Conservation (phyloP, 192 early-diverging fungal genomes). For the Linnemannia exigua region DNA sequence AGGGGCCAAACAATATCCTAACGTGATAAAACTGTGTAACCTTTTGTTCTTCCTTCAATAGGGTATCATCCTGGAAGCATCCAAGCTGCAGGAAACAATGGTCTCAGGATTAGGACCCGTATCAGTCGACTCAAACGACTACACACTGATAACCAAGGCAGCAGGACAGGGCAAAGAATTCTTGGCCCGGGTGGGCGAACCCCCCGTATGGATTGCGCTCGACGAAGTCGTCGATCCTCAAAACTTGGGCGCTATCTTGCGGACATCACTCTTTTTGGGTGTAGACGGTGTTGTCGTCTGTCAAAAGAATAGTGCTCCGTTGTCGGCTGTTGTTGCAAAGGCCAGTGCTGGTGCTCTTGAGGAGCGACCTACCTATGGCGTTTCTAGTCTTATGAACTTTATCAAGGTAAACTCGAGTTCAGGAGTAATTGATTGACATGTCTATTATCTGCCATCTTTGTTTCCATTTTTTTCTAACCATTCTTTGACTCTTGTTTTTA, state of each 20-base stretch:
- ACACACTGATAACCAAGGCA: slow-evolving; percentile 1
- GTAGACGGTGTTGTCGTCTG: slow-evolving; percentile 77
- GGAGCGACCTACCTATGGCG: slow-evolving; percentile 70
- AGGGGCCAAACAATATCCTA: neutral
- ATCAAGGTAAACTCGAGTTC: slow-evolving; percentile 61
- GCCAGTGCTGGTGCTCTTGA: slow-evolving; percentile 80
- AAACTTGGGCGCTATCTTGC: slow-evolving; percentile 81
- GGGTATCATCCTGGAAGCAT: slow-evolving; percentile 67
- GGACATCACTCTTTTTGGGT: slow-evolving; percentile 73
- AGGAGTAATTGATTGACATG: no score
- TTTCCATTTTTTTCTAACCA: neutral
- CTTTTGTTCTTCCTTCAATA: slow-evolving; percentile 10
- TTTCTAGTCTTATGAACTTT: slow-evolving; percentile 67
- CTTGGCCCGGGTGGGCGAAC: slow-evolving; percentile 5
- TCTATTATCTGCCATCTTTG: no score
- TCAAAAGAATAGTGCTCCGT: slow-evolving; percentile 69
- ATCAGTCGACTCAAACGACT: neutral
- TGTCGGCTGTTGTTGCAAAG: slow-evolving; percentile 74
- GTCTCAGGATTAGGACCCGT: slow-evolving; percentile 24
- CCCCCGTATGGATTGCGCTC: slow-evolving; percentile 67
- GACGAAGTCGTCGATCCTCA: slow-evolving; percentile 72
- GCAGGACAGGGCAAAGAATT: neutral
- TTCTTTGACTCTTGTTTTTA: neutral
- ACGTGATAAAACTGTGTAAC: no score
- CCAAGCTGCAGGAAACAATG: slow-evolving; percentile 19